Conservation (phyloP, 2,329 filamentous ascomycete genomes). For the Simplicillium aogashimaense region DNA sequence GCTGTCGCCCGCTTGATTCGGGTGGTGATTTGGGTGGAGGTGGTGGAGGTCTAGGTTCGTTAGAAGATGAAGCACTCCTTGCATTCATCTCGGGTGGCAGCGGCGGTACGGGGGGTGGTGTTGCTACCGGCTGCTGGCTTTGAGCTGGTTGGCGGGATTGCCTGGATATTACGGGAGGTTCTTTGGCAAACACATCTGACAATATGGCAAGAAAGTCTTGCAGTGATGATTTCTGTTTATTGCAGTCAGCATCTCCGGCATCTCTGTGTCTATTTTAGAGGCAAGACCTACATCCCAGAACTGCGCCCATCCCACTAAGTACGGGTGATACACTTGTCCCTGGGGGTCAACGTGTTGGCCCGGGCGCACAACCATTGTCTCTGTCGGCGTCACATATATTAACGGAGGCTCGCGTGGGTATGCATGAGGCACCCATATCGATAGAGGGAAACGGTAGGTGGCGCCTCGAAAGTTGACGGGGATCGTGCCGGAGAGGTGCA, state of each 20-base stretch:
- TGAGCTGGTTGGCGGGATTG: constrained; percentile 38
- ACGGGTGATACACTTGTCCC: constrained; percentile 90
- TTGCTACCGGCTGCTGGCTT: constrained; percentile 20
- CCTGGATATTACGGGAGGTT: constrained; percentile 79
- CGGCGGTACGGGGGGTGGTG: constrained; percentile 61
- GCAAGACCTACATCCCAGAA: constrained; percentile 72
- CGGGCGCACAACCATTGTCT: constrained; percentile 79
- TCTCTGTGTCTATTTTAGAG: background rate
- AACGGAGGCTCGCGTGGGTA: constrained; percentile 83
- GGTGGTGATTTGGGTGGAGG: constrained; percentile 44
- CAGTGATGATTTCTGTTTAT: constrained; percentile 65
- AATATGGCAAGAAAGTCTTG: constrained; percentile 75
- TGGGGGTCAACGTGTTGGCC: constrained; percentile 94
- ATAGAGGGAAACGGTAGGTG: constrained; percentile 83
- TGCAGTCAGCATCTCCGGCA: constrained; percentile 9
- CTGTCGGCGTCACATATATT: constrained; percentile 78
- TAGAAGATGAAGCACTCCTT: constrained; percentile 21
- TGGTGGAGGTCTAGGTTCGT: constrained; percentile 30
- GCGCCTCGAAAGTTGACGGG: constrained; percentile 86
- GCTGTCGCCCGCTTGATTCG: background rate
- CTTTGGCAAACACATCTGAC: constrained; percentile 82
- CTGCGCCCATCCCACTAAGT: constrained; percentile 78
- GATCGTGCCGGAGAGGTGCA: constrained; percentile 78
- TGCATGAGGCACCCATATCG: constrained; percentile 84
- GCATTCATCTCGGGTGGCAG: constrained; percentile 54